phyloP scores from a whole-genome alignment of 108 stramenopile species.

The Epipyxis sp. region DNA sequence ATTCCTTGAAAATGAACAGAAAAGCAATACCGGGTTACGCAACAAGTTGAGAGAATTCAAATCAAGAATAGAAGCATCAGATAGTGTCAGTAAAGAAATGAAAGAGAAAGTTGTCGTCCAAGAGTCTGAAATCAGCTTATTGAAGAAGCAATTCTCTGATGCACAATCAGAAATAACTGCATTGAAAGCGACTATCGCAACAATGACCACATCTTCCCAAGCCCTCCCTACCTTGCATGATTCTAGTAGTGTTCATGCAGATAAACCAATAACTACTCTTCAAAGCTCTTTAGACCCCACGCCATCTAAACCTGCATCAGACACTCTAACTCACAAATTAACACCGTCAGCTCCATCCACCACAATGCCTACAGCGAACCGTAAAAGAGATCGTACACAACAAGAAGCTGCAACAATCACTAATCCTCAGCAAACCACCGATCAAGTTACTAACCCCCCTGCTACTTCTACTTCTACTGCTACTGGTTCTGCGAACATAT shows the following conservation, averaged over 20 bases:
- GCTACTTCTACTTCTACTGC: too few species aligned
- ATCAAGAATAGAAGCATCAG: not conserved
- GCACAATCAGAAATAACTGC: not conserved
- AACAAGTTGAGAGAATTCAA: constrained; percentile 12
- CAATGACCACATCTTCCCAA: not conserved
- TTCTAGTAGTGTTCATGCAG: not conserved
- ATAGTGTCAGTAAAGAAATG: not conserved
- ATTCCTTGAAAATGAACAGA: not conserved
- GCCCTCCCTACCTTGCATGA: not conserved
- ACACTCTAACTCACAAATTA: too few species aligned
- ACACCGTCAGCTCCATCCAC: too few species aligned
- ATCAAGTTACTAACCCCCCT: too few species aligned
- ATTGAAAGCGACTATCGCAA: not conserved
- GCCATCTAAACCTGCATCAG: not conserved
- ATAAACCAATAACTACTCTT: not conserved
- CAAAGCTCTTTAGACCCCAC: not conserved
- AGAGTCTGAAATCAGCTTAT: not conserved
- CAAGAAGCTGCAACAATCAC: too few species aligned
- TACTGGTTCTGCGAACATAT: too few species aligned
- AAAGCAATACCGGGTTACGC: not conserved
- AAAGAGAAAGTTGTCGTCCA: not conserved
- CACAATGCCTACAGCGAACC: too few species aligned
- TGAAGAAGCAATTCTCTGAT: not conserved
- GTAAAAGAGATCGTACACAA: too few species aligned
- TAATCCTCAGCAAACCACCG: too few species aligned